Evolutionary conservation across 2,329 filamentous ascomycete species (phyloP).

Genomic region (Blastomyces percursus): DNA sequence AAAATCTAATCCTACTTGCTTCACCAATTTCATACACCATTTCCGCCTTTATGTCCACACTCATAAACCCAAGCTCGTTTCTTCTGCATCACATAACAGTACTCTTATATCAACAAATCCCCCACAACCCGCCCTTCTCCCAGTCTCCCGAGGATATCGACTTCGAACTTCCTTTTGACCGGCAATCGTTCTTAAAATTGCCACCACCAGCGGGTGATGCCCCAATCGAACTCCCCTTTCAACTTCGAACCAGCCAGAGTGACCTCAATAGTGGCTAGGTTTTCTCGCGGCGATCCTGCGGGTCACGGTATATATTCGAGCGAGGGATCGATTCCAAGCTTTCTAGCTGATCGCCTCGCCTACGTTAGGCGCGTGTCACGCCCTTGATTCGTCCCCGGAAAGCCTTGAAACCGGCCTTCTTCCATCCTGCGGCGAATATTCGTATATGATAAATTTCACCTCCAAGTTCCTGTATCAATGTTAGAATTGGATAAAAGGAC

Average conservation of each 20-base stretch:
- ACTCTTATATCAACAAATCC: background rate
- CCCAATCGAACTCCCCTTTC: background rate
- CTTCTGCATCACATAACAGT: background rate
- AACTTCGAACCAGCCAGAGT: background rate
- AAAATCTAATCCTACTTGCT: background rate
- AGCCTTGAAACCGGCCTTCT: background rate
- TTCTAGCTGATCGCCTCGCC: background rate
- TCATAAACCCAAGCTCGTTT: background rate
- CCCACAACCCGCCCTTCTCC: background rate
- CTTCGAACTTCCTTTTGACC: background rate
- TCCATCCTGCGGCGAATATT: background rate
- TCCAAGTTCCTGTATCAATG: background rate
- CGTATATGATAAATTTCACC: background rate
- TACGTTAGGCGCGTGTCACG: background rate
- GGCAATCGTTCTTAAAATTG: background rate
- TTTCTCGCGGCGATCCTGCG: background rate
- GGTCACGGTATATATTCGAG: background rate
- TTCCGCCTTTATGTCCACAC: background rate
- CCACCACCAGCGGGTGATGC: background rate
- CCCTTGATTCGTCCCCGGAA: background rate
- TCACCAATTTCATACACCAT: background rate
- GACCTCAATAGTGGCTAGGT: background rate
- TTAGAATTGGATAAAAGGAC: background rate
- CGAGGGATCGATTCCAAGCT: background rate
- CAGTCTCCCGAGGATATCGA: background rate